Evolutionary conservation across 169 alveolate genomes (phyloP), one percentile per base, ranked within the genome.

Genomic region (Toxoplasma gondii): DNA sequence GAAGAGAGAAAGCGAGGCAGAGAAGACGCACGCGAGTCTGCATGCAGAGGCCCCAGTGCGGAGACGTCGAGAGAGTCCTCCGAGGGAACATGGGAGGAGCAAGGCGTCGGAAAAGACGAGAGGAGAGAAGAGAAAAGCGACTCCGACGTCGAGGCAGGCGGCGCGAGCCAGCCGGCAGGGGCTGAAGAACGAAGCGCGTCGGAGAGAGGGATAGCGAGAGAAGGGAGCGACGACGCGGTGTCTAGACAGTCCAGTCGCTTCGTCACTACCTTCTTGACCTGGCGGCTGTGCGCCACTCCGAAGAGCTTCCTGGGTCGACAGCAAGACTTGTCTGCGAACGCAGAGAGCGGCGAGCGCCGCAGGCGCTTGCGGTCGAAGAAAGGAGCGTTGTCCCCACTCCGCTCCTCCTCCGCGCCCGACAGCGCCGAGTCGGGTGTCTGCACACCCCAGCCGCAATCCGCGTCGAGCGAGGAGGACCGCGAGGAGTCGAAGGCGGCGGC

Each of bases 361-460:
- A 64, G n/a, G 74, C 74, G 74, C 74, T 64, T 64, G 9, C 74
- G 74, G 4, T 64, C 74, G 74, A 16, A 4, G 34, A 64, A 64
- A 16, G n/a, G n/a, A 19, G n/a, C 74, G 34, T 64, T 4, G 12
- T 12, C 74, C 29, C 7, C 9, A 31, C 74, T 64, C 74, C 4
- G 74, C 74, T 64, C 74, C n/a, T 64, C 74, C 74, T 64, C 74
- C 74, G 74, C 74, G 74, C 74, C 74, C 9, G 74, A 64, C 74
- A 64, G 24, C 24, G 29, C 74, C 74, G 22, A 27, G n/a, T 64
- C 74, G n/a, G 74, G 74, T 27, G 74, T 64, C 7, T 64, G 74
- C 22, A 27, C 74, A 64, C 74, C 74, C 34, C n/a, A 27, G 74
- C 34, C 22, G n/a, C n/a, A n/a, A 16, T 64, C 74, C 34, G 74